Conservation (phyloP, 306 rosid genomes). For the Ziziphus jujuba region DNA sequence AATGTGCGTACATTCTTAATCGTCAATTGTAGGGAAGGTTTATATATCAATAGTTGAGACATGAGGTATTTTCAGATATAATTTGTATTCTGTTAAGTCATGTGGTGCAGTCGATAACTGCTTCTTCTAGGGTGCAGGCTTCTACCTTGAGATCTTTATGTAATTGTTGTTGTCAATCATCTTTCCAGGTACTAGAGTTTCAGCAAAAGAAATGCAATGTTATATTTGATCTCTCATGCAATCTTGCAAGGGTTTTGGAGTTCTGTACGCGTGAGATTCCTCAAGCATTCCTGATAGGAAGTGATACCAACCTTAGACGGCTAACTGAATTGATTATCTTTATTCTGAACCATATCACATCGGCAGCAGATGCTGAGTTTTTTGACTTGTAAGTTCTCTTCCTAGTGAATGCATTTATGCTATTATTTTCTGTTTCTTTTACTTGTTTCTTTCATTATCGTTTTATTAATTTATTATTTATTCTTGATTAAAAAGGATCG, state of each 20-base stretch:
- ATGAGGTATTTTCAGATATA: too few relatives aligned
- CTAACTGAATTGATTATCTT: constrained; percentile 88
- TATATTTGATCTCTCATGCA: constrained; percentile 95
- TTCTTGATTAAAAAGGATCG: not conserved
- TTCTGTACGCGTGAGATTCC: constrained; percentile 87
- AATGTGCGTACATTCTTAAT: too few relatives aligned
- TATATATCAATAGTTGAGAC: too few relatives aligned
- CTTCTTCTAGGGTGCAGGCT: not conserved
- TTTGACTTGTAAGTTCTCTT: constrained; percentile 78
- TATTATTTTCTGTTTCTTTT: not conserved
- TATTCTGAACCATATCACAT: constrained; percentile 75
- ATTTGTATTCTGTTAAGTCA: not conserved
- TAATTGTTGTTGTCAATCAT: constrained; percentile 31
- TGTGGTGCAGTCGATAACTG: not conserved
- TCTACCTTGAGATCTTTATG: constrained; percentile 5
- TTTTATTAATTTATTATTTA: too few relatives aligned
- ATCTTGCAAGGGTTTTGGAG: constrained; percentile 86
- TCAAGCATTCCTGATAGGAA: constrained; percentile 81
- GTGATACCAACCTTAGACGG: constrained; percentile 88
- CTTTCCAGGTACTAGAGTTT: constrained; percentile 82
- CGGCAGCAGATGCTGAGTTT: constrained; percentile 84
- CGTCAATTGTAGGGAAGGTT: too few relatives aligned
- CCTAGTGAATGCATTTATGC: constrained; percentile 4
- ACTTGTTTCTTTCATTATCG: not conserved
- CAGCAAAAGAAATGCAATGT: constrained; percentile 93